Evolutionary conservation across 2,329 filamentous ascomycete species (phyloP), one percentile per base, ranked within the genome.

Genomic region (Cladorrhinum sp.): DNA sequence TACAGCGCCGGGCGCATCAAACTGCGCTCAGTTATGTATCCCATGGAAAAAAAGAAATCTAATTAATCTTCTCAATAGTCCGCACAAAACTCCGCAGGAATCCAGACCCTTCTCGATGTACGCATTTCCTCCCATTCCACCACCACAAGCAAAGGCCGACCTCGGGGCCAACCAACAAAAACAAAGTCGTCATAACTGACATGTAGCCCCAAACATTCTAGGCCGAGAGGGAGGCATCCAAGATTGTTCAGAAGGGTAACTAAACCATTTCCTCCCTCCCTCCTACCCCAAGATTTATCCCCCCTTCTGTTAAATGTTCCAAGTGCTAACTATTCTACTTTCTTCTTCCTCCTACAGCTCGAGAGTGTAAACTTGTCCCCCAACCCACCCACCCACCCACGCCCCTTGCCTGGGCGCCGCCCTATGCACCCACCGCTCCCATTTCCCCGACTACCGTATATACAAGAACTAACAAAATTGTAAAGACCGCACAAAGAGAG

Each of bases 31-130:
- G 29, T n/a, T n/a, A n/a, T 32, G 29, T 32, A 32, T 6, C 6
- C 13, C 13, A 7, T 32, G 13, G 29, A 32, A 32, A 32, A 6
- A 13, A 6, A 32, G 13, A 7, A 32, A 32, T n/a, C n/a, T 13
- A 32, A 32, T 7, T n/a, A 45, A 18, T n/a, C 10, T 38, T 5
- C 12, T 13, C 18, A 10, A 51, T 73, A 98, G 93, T 95, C 95
- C 76, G 95, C 93, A 74, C 95, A 98, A 81, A 98, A 98, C 83
- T 98, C 95, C 68, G 89, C 91, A 73, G 95, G 95, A 78, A 99
- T 99, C 76, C 93, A 98, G 80, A 98, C 93, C 74, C 88, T 99
- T 73, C 92, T 99, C 79, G 95, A 98, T 80, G 95, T 99, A 89
- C 72, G 89, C 74, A 58, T 52, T 51, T 22, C 20, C 55, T 53